Percentiles rank a stretch among this genome's conserved stretches.
phyloP scores from a whole-genome alignment of 768 basidiomycete genomes.

The Filobasidium wieringae region DNA sequence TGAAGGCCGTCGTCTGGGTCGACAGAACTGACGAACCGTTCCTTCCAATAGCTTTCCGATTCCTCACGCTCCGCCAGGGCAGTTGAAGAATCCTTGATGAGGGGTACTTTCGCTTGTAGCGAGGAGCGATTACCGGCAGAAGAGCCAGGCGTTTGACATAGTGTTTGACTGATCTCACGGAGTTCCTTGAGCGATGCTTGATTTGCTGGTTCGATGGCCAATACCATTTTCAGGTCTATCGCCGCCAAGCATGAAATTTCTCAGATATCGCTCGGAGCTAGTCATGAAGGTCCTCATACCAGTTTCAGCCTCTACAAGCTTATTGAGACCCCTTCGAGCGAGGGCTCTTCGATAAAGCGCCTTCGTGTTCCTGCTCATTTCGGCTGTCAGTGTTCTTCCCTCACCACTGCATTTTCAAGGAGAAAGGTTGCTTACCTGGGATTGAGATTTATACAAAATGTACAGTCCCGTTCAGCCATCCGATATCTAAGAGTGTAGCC shows the following conservation, averaged over 20 bases:
- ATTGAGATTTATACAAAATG: conserved; percentile 13
- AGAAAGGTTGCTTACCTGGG: background rate
- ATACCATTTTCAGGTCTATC: conserved; percentile 53
- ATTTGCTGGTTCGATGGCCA: conserved; percentile 56
- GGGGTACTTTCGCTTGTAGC: background rate
- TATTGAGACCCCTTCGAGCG: conserved; percentile 52
- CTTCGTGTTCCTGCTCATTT: conserved; percentile 52
- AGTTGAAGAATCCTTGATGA: conserved; percentile 5
- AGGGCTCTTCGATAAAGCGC: conserved; percentile 68
- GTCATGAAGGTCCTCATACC: conserved; percentile 44
- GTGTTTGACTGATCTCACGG: conserved; percentile 42
- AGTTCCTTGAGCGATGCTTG: conserved; percentile 54
- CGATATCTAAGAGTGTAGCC: background rate
- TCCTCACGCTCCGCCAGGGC: conserved; percentile 10
- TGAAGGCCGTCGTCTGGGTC: background rate
- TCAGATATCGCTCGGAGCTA: background rate
- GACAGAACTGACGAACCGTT: conserved; percentile 3
- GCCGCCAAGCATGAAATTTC: background rate
- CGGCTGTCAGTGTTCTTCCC: background rate
- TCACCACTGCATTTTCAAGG: conserved; percentile 44
- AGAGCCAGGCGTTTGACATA: conserved; percentile 7
- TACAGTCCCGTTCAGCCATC: conserved; percentile 10
- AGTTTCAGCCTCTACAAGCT: conserved; percentile 49
- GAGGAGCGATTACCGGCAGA: background rate
- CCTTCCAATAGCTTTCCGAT: conserved; percentile 9